phyloP scores from a whole-genome alignment of 352 stramenopile genomes.

The Sclerospora graminicola region DNA sequence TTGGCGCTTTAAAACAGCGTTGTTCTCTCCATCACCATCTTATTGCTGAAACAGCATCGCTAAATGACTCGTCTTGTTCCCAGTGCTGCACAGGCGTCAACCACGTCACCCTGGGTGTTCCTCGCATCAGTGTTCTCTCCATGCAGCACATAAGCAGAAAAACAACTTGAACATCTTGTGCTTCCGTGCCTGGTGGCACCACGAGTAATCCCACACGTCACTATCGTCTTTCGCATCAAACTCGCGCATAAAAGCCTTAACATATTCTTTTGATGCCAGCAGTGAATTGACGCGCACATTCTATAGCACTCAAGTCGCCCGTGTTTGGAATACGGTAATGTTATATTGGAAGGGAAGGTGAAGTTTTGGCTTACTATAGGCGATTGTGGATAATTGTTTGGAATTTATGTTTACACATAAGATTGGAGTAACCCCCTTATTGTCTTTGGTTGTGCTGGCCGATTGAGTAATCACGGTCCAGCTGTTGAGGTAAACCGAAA shows the following conservation, averaged over 20 bases:
- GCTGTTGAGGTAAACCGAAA: no score
- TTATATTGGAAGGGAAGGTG: no score
- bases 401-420: no score
- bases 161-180: conserved; percentile 88
- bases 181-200: conserved; percentile 80
- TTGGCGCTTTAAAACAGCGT: conserved; percentile 34
- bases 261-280: conserved; percentile 36
- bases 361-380: no score
- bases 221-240: conserved; percentile 61
- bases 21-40: conserved; percentile 17
- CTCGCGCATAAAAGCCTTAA: conserved; percentile 33
- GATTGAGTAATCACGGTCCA: no score
- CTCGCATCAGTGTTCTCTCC: conserved; percentile 41
- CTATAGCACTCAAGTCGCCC: no score
- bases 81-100: conserved; percentile 95
- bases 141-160: conserved; percentile 91
- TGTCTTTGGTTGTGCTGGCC: no score
- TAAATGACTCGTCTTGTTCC: conserved; percentile 98
- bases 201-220: conserved; percentile 86
- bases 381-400: no score
- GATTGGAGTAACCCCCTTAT: no score
- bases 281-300: conserved; percentile 93
- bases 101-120: conserved; percentile 68
- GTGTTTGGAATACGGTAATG: no score
- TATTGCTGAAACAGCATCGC: conserved; percentile 87